Conservation (phyloP, 768 basidiomycete genomes). For the Mycena alexandri region DNA sequence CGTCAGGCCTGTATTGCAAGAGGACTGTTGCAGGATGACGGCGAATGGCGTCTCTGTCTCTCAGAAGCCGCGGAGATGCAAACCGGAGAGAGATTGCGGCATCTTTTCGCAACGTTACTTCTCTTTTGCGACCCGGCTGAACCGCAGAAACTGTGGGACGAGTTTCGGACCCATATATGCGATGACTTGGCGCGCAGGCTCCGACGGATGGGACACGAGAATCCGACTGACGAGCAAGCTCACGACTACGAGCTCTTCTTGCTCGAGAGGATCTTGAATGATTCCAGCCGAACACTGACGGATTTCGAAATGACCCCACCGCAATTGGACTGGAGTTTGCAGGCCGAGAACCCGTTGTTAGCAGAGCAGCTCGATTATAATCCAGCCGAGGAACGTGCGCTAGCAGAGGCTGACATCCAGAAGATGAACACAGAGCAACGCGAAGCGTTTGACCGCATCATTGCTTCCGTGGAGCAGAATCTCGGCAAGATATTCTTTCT, state of each 20-base stretch:
- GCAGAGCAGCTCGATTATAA: slow-evolving; percentile 40
- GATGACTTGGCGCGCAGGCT: slow-evolving; percentile 5
- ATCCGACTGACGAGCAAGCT: neutral
- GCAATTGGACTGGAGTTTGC: slow-evolving; percentile 34
- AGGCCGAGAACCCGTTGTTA: slow-evolving; percentile 35
- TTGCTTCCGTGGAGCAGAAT: neutral
- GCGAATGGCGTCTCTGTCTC: slow-evolving; percentile 54
- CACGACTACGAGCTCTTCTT: neutral
- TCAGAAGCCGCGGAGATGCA: slow-evolving; percentile 50
- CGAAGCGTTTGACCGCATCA: neutral
- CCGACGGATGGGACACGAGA: neutral
- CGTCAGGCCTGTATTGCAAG: slow-evolving; percentile 43
- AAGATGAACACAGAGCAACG: neutral
- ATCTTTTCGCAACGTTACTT: slow-evolving; percentile 49
- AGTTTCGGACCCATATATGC: slow-evolving; percentile 1
- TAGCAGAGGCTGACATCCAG: neutral
- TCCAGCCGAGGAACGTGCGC: neutral
- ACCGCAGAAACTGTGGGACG: neutral
- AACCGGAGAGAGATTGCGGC: slow-evolving; percentile 47
- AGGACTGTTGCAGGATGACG: slow-evolving; percentile 55
- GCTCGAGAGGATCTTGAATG: slow-evolving; percentile 2
- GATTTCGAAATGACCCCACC: slow-evolving; percentile 39
- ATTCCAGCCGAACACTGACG: slow-evolving; percentile 9
- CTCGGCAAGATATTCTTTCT: slow-evolving; percentile 14
- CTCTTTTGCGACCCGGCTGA: slow-evolving; percentile 5